Base-by-base conservation (phyloP, 495 filamentous ascomycete genomes). In the Penicillium tannophilum region DNA sequence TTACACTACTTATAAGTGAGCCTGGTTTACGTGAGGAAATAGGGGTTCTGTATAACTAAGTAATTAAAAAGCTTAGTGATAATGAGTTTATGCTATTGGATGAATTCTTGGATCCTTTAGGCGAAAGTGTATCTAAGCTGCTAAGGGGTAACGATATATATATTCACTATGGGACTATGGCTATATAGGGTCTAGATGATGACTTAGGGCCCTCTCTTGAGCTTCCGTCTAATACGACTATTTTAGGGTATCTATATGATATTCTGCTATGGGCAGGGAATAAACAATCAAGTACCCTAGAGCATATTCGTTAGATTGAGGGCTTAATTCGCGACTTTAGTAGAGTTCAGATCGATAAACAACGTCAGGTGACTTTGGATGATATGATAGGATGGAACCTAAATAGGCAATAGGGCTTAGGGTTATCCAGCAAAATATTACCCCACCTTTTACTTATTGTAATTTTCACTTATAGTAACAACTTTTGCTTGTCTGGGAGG, bases 11-110 rank as follows among this genome's bases (percentile, higher is more conserved):
- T 8, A 31, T 4, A 4, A 31, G 30, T 8, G 8, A 31, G 8
- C n/a, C 30, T 31, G 43, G n/a, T 2, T 17, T 52, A 12, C 16
- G 17, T 52, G 4, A 2, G 3, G 49, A 52, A 20, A 30, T 52
- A 31, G 16, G 20, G 31, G 10, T 30, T 39, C 30, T 52, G 16
- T 52, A 52, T 39, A 39, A 52, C 39, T 12, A 52, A 31, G 50
- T 20, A 31, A 31, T 39, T 39, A 28, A 52, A 20, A 39, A 39
- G 14, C 50, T 52, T 52, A 39, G 39, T 45, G 14, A 28, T 3
- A 31, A 52, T 52, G 39, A 55, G 20, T 33, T 43, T 6, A 43
- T 45, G 43, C 52, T 39, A 55, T 45, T 55, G 16, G 41, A 45
- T 55, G 16, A 44, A 11, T 55, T 35, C 14, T 23, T 55, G 4